Base-by-base conservation (phyloP, 306 rosid genomes). In the Mucuna pruriens region DNA sequence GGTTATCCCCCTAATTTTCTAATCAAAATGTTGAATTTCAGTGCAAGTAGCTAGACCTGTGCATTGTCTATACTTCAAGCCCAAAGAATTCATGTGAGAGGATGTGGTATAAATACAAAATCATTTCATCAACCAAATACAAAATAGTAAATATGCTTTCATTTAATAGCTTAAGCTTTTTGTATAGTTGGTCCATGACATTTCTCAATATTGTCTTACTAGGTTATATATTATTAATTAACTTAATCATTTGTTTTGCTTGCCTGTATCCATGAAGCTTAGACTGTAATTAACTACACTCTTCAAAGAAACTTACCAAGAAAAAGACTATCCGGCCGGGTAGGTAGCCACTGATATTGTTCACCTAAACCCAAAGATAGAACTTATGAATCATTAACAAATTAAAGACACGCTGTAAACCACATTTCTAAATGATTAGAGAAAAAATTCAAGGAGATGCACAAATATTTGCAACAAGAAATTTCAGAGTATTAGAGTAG, bases 241-340 rank as follows among this genome's bases (percentile, higher is more conserved):
- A 65, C 17, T 16, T 15, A 22, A 57, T 65, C 63, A 73, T 54
- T 44, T 78, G 66, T 20, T 65, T 73, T 73, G 2, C 25, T 69
- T 31, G 16, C 13, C 57, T 42, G n/a, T 44, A 11, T 49, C 33
- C 8, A 23, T 7, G 52, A 73, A 40, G 42, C 75, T 34, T 60
- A 71, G 29, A 45, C 51, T 22, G 71, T 71, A 76, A 65, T 49
- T 48, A 64, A 78, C 75, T 15, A 36, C 33, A 81, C 34, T 71
- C 60, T 82, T 76, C 54, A 72, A 55, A 39, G 74, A 71, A 84
- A 82, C 94, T 58, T 93, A 95, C 99, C 97, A 95, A 86, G 92
- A 95, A 95, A 78, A 92, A 95, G 64, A 95, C 97, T 88, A 92
- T 91, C 70, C 99, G 87, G 11, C 99, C 99, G 22, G 99, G 99